Conservation (phyloP, 2,329 filamentous ascomycete genomes). For the Dichotomopilus funicola region DNA sequence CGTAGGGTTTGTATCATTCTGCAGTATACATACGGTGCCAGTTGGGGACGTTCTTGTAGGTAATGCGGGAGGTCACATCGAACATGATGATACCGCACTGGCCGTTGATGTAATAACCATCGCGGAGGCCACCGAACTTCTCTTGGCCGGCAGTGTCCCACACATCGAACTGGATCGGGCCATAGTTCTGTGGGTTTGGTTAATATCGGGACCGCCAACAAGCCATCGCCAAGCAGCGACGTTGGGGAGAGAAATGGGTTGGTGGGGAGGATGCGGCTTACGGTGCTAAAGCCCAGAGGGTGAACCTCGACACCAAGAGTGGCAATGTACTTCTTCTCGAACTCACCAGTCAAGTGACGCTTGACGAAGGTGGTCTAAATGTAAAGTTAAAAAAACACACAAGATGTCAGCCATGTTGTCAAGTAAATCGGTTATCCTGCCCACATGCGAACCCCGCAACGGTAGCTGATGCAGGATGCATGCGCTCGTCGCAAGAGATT, state of each 20-base stretch:
- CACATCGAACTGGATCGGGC: constrained; percentile 95
- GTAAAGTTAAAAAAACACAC: background rate
- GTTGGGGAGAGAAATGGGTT: too few relatives aligned
- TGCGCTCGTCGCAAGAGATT: background rate
- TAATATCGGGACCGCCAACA: constrained; percentile 20
- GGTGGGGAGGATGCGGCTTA: constrained; percentile 47
- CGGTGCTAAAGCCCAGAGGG: constrained; percentile 94
- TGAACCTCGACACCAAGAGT: constrained; percentile 99
- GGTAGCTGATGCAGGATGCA: too few relatives aligned
- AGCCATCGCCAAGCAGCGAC: too few relatives aligned
- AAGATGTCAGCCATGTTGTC: constrained; percentile 21
- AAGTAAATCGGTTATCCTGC: background rate
- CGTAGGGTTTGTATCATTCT: background rate
- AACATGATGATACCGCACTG: constrained; percentile 99
- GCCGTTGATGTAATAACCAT: constrained; percentile 99
- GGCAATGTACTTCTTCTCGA: constrained; percentile 99
- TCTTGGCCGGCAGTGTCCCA: constrained; percentile 99
- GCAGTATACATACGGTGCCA: constrained; percentile 80
- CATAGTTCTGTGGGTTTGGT: constrained; percentile 70
- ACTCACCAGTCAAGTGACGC: constrained; percentile 99
- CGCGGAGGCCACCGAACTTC: constrained; percentile 98
- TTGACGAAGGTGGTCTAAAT: constrained; percentile 97
- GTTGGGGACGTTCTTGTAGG: constrained; percentile 99
- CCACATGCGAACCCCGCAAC: too few relatives aligned
- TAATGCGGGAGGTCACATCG: constrained; percentile 97